Conservation (phyloP, 1,139 yeast genomes). For the Yamadazyma sp. region DNA sequence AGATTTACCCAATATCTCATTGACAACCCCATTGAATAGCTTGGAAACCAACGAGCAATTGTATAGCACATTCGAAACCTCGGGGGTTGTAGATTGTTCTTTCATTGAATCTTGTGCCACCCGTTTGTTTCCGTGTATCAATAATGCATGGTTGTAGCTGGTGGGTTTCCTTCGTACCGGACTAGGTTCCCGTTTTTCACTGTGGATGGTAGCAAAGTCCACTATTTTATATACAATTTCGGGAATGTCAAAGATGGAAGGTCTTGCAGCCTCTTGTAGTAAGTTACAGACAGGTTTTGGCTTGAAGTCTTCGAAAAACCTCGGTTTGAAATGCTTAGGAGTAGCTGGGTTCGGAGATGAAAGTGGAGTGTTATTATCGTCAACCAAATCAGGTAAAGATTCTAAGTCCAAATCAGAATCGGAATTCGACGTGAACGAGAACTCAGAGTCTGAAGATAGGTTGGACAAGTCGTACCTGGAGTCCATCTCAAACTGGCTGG, state of each 20-base stretch:
- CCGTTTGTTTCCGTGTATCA: constrained; percentile 49
- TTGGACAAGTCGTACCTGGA: constrained; percentile 1
- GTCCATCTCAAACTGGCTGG: constrained; percentile 1
- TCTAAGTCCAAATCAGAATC: constrained; percentile 32
- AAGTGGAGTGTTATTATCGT: constrained; percentile 29
- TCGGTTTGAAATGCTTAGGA: constrained; percentile 3
- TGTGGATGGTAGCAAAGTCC: constrained; percentile 52
- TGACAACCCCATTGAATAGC: constrained; percentile 60
- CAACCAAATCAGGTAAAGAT: constrained; percentile 38
- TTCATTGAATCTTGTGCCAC: constrained; percentile 55
- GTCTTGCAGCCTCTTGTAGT: background rate
- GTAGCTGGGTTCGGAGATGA: constrained; percentile 22
- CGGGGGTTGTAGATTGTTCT: background rate
- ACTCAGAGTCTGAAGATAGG: constrained; percentile 16
- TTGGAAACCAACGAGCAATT: constrained; percentile 69
- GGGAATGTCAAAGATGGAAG: constrained; percentile 70
- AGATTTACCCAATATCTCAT: constrained; percentile 53
- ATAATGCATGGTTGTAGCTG: constrained; percentile 56
- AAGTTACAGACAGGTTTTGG: constrained; percentile 4
- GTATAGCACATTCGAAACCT: constrained; percentile 31
- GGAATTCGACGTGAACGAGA: constrained; percentile 18
- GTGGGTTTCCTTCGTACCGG: constrained; percentile 68
- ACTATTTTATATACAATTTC: constrained; percentile 70
- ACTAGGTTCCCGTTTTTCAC: constrained; percentile 44
- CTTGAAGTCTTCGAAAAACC: constrained; percentile 7